phyloP scores from a whole-genome alignment of 306 rosid genomes.

The Ceratonia siliqua region DNA sequence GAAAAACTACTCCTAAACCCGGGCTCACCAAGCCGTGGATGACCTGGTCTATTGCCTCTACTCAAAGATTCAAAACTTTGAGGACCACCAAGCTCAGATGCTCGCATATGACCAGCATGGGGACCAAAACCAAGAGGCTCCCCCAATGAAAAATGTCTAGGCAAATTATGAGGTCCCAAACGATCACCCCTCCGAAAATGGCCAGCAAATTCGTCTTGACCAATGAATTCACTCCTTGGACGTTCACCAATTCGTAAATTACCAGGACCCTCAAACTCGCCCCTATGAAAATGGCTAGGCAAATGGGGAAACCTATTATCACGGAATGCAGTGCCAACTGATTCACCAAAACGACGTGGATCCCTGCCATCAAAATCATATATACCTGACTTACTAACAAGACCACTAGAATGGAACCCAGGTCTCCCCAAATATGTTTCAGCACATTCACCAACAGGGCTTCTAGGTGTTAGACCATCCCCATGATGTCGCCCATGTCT shows the following conservation, averaged over 20 bases:
- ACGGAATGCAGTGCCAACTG: constrained; percentile 52
- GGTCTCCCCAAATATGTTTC: constrained; percentile 51
- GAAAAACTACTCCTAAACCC: constrained; percentile 96
- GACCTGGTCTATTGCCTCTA: constrained; percentile 59
- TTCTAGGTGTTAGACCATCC: constrained; percentile 66
- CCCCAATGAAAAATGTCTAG: constrained; percentile 59
- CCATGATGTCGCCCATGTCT: constrained; percentile 53
- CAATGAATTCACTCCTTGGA: constrained; percentile 62
- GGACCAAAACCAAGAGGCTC: constrained; percentile 73
- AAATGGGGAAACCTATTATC: constrained; percentile 67
- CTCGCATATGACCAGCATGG: constrained; percentile 62
- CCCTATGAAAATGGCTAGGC: constrained; percentile 65
- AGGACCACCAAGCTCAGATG: constrained; percentile 61
- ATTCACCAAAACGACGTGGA: constrained; percentile 63
- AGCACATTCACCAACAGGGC: constrained; percentile 68
- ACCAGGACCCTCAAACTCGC: constrained; percentile 76
- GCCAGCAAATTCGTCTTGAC: constrained; percentile 59
- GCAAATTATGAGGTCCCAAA: constrained; percentile 67
- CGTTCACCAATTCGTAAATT: constrained; percentile 69
- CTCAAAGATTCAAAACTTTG: constrained; percentile 68
- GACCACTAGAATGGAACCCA: constrained; percentile 55
- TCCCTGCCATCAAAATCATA: constrained; percentile 83
- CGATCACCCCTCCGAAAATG: constrained; percentile 62
- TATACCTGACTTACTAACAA: constrained; percentile 42
- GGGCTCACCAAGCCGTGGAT: constrained; percentile 90